Base-by-base conservation (phyloP, 495 filamentous ascomycete genomes). In the Podospora appendiculata region DNA sequence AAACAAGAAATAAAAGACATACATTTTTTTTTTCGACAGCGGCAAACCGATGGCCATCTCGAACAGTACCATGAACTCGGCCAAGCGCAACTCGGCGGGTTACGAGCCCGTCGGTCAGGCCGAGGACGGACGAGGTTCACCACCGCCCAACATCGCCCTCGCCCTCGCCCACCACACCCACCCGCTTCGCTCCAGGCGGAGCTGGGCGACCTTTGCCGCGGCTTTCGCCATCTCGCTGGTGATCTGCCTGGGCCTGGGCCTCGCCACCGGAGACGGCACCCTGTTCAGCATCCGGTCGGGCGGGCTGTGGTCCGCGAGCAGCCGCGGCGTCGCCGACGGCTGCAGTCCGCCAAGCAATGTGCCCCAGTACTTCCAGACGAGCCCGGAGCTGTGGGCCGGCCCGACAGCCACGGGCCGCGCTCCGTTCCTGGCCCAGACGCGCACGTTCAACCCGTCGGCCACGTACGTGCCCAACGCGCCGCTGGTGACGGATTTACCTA, bases 311-410 rank as follows among this genome's bases (percentile, higher is more conserved):
- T 36, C 9, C 12, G 33, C 32, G 25, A 5, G 32, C 12, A 11
- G 41, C 11, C 35, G 33, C 17, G 16, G 32, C 9, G 8, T 33
- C n/a, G 48, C 17, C 33, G 49, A 25, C 17, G 17, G 34, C 7
- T 56, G 62, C 46, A 32, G 11, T 13, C 40, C 56, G 7, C 32
- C 51, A 12, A 39, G 50, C 25, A 47, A 61, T 9, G 70, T 78
- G 3, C 78, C 79, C 2, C 70, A 82, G 53, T 79, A 80, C 52
- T 84, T 82, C 58, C 73, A 80, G 51, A 82, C 78, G 1, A 68
- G 58, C 5, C 68, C 70, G 0, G 70, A 73, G 54, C 47, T 62
- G 17, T 65, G 63, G 60, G 60, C 67, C 61, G 81, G 81, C 9
- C 76, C 78, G 12, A 84, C 79, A 0, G 70, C 73, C n/a, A 83